Evolutionary conservation across 1,284 basidiomycete species (phyloP).

Genomic region (Mycosarcoma maydis): DNA sequence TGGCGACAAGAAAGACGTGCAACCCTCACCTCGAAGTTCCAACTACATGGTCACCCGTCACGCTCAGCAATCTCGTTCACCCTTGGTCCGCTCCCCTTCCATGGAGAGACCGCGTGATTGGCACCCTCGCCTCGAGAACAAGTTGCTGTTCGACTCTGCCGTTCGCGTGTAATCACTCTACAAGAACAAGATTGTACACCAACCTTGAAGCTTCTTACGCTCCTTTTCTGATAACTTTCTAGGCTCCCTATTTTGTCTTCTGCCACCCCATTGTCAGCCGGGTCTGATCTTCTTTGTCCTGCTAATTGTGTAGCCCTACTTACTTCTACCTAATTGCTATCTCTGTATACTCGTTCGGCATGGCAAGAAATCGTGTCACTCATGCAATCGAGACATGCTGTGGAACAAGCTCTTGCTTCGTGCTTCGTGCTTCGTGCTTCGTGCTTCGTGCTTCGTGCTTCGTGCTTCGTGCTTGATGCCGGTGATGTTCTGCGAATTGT

Average conservation of each 20-base stretch:
- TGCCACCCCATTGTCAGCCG: neutral
- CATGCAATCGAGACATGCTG: neutral
- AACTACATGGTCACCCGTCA: constrained; percentile 24
- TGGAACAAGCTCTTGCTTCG: neutral
- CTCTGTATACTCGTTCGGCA: neutral
- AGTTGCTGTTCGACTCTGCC: constrained; percentile 28
- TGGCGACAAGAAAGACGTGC: constrained; percentile 29
- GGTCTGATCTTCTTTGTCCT: neutral
- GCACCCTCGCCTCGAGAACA: constrained; percentile 31
- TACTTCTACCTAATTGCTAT: neutral
- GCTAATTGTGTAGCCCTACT: neutral
- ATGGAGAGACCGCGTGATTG: constrained; percentile 31
- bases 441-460: too few relatives aligned
- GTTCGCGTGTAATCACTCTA: constrained; percentile 21
- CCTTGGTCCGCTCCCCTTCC: constrained; percentile 6
- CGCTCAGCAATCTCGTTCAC: constrained; percentile 10
- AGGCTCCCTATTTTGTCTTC: too few relatives aligned
- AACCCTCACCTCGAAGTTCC: constrained; percentile 13
- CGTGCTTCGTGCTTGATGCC: too few relatives aligned
- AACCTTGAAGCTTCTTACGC: neutral
- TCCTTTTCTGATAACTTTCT: too few relatives aligned
- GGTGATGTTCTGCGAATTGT: too few relatives aligned
- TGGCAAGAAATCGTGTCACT: neutral
- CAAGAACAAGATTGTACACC: too few relatives aligned
- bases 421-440: too few relatives aligned